A percentile compares a stretch with the other conserved stretches of the same genome.
These are phyloP conservation scores for Petunia axillaris DNA, from an alignment of 257 asterid genomes.

Conservation along the genomic window DNA sequence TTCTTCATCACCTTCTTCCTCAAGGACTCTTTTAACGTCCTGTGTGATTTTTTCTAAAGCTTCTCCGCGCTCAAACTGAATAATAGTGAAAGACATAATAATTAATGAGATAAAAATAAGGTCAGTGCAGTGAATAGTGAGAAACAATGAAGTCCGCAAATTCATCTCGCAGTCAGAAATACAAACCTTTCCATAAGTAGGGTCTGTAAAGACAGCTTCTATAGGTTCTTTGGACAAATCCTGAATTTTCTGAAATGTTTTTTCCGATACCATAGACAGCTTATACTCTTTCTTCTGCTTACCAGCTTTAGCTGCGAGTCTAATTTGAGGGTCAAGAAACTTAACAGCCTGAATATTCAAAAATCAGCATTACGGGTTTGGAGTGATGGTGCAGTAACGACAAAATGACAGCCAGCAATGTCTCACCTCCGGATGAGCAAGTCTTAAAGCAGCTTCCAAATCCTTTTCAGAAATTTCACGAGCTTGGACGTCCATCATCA, in stretches of 20 bases:
- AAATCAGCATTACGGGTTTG: slow-evolving; percentile 33
- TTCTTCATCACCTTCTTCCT: slow-evolving; percentile 84
- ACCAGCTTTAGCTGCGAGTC: slow-evolving; percentile 90
- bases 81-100: slow-evolving; percentile 28
- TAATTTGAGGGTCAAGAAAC: slow-evolving; percentile 87
- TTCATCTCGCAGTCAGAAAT: slow-evolving; percentile 9
- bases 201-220: slow-evolving; percentile 87
- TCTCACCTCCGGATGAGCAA: slow-evolving; percentile 95
- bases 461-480: slow-evolving; percentile 89
- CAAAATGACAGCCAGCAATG: slow-evolving; percentile 19
- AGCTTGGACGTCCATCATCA: slow-evolving; percentile 97
- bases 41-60: slow-evolving; percentile 83
- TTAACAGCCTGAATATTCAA: slow-evolving; percentile 76
- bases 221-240: slow-evolving; percentile 81
- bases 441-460: slow-evolving; percentile 82
- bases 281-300: slow-evolving; percentile 78
- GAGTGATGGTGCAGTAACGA: slow-evolving; percentile 28
- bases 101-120: slow-evolving; percentile 26
- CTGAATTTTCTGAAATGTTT: slow-evolving; percentile 75
- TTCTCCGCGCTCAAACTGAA: slow-evolving; percentile 93
- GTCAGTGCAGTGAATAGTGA: background rate
- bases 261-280: slow-evolving; percentile 72
- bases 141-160: slow-evolving; percentile 4
- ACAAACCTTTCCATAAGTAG: slow-evolving; percentile 89
- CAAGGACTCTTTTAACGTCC: slow-evolving; percentile 69